Evolutionary conservation across 2,329 filamentous ascomycete genomes (phyloP).

Genomic region (Didymella segeticola): DNA sequence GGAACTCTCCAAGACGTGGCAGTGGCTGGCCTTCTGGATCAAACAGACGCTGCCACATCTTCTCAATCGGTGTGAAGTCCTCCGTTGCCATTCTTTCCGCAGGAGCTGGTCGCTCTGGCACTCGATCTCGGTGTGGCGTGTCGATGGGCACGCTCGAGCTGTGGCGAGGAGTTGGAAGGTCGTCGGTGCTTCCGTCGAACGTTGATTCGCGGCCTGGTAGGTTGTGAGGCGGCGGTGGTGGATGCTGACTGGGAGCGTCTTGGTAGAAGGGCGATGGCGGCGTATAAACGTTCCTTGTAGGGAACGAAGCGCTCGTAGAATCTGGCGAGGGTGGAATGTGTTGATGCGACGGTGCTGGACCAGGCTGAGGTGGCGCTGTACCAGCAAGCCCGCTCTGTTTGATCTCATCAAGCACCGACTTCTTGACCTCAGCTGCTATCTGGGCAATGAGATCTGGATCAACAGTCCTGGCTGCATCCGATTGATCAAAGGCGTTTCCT

Average conservation of each 20-base stretch:
- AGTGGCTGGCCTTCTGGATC: conserved; percentile 72
- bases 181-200: conserved; percentile 37
- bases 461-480: conserved; percentile 58
- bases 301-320: conserved; percentile 57
- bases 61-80: conserved; percentile 60
- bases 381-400: conserved; percentile 51
- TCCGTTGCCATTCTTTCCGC: conserved; percentile 43
- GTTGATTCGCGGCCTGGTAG: conserved; percentile 37
- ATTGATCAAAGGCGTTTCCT: conserved; percentile 61
- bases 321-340: conserved; percentile 51
- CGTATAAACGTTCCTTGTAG: conserved; percentile 59
- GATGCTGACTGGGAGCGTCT: conserved; percentile 40
- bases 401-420: conserved; percentile 53
- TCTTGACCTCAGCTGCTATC: conserved; percentile 65
- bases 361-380: conserved; percentile 39
- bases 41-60: conserved; percentile 79
- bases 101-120: conserved; percentile 35
- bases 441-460: conserved; percentile 67
- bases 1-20: conserved; percentile 70
- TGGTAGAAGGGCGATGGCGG: conserved; percentile 60
- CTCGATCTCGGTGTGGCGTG: conserved; percentile 26
- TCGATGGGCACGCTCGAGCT: conserved; percentile 36
- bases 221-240: conserved; percentile 49
- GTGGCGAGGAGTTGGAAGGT: conserved; percentile 38
- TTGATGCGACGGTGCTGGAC: conserved; percentile 44